Base-by-base conservation (phyloP, 805 yeast species). In the Nakazawaea siamensis region DNA sequence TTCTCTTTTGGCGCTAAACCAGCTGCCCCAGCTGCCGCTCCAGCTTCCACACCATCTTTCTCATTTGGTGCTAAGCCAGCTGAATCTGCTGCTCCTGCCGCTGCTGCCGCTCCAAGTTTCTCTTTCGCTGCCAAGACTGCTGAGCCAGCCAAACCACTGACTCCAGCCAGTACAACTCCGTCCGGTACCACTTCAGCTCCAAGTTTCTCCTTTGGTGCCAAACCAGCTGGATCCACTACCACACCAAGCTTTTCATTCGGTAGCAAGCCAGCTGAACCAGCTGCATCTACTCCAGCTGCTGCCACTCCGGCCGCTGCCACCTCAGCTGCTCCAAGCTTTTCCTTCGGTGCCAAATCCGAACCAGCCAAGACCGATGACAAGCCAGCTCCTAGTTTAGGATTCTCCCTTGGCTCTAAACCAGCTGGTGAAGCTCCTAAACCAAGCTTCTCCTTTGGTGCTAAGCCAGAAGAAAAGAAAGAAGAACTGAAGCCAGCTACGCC, bases 121-220 rank as follows among this genome's bases (percentile, higher is more conserved):
- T 35, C 43, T 27, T 38, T 47, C 27, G 49, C 47, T 11, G 21
- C 40, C n/a, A 40, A 33, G 17, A 24, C 43, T 5, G 33, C 38
- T 2, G 27, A 31, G 18, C 27, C 32, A 17, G 27, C 41, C 7
- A 38, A 38, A 31, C n/a, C n/a, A n/a, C 18, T 18, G 5, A 7
- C 29, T 20, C 23, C 23, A 8, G 23, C 23, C 23, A 10, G 10
- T 20, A 20, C 23, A 8, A 10, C 23, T 10, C 23, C 23, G 23
- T 7, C 23, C 10, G 7, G 10, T 10, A 20, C n/a, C n/a, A n/a
- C n/a, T n/a, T n/a, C n/a, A n/a, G 24, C 43, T 8, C 24, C 38
- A 12, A 20, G 35, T 12, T 40, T 37, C 27, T 8, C 10, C 10
- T 20, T 20, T 15, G 17, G 18, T 27, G 24, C 26, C 15, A 34